These are phyloP conservation scores for Macadamia tetraphylla DNA, from an alignment of 164 flowering plant genomes.

Conservation along the genomic window DNA sequence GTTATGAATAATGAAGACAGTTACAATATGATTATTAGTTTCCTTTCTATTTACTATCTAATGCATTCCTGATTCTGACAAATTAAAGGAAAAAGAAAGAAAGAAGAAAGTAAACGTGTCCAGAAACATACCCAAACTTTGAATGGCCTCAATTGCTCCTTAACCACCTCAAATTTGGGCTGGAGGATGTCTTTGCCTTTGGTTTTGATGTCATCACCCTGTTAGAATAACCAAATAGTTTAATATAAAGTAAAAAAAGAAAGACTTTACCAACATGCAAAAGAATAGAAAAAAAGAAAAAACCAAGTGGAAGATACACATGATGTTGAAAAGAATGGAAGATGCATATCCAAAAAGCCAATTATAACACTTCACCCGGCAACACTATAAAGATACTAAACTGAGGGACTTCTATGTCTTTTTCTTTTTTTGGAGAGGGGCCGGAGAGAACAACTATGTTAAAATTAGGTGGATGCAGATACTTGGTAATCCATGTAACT, in stretches of 20 bases:
- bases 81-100: neutral
- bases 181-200: conserved; percentile 59
- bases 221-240: conserved; percentile 3
- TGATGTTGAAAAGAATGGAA: neutral
- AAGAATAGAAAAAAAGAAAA: neutral
- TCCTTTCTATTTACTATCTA: too few species aligned
- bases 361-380: neutral
- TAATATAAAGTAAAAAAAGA: neutral
- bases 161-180: conserved; percentile 48
- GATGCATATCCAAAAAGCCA: neutral
- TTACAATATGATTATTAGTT: too few species aligned
- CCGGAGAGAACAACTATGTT: too few species aligned
- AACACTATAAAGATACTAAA: too few species aligned
- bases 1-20: too few species aligned
- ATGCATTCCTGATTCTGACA: too few species aligned
- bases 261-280: neutral
- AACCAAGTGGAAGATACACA: neutral
- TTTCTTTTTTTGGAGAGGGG: too few species aligned
- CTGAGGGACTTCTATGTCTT: too few species aligned
- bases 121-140: conserved; percentile 53
- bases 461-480: too few species aligned
- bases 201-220: conserved; percentile 55
- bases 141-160: conserved; percentile 51
- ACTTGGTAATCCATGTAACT: too few species aligned
- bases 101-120: neutral